Conservation (phyloP, 2,329 filamentous ascomycete genomes). For the Colletotrichum sidae region DNA sequence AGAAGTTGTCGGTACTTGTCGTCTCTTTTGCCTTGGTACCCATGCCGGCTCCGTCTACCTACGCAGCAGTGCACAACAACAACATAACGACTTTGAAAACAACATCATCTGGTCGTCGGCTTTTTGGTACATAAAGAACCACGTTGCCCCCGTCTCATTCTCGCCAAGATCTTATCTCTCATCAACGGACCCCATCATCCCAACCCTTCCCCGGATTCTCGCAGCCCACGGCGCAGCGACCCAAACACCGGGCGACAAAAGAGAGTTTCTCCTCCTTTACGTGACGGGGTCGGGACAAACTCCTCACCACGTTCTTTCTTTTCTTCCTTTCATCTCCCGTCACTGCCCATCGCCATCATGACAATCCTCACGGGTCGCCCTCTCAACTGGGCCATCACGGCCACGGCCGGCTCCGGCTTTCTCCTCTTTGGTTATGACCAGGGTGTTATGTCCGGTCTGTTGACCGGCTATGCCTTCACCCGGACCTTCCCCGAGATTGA, state of each 20-base stretch:
- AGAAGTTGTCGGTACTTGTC: neutral
- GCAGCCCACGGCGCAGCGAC: conserved; percentile 3
- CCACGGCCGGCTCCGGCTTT: conserved; percentile 50
- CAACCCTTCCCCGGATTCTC: conserved; percentile 1
- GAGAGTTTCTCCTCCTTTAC: too few relatives aligned
- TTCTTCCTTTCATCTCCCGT: neutral
- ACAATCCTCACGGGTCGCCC: conserved; percentile 45
- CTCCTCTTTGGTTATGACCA: conserved; percentile 42
- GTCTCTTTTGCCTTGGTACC: neutral
- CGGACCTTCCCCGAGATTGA: conserved; percentile 49
- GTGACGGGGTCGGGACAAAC: neutral
- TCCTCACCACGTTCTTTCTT: neutral
- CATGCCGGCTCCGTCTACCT: neutral
- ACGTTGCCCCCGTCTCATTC: conserved; percentile 18
- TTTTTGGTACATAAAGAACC: conserved; percentile 19
- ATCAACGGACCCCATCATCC: conserved; percentile 5
- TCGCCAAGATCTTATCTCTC: neutral
- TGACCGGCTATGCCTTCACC: conserved; percentile 48
- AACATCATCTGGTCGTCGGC: too few relatives aligned
- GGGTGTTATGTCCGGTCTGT: conserved; percentile 47
- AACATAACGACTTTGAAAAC: conserved; percentile 1
- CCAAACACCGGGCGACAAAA: conserved; percentile 1
- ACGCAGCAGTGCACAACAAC: conserved; percentile 9
- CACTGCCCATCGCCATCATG: conserved; percentile 23
- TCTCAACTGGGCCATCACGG: conserved; percentile 53